Percentiles rank a stretch among this genome's conserved stretches.
phyloP scores from a whole-genome alignment of 2,329 filamentous ascomycete species.

The Daldinia sp. region DNA sequence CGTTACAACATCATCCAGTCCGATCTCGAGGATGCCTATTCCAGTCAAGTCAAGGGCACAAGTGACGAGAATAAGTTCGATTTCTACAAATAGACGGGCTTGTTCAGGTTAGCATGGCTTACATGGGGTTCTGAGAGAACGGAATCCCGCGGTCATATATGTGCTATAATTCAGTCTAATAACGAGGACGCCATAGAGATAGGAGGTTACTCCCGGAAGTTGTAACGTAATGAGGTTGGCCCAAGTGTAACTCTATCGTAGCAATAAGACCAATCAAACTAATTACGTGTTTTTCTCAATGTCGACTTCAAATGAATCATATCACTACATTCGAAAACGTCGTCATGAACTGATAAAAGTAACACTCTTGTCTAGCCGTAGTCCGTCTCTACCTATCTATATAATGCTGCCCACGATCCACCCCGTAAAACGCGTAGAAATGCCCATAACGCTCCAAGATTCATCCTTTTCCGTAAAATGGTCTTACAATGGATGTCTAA shows the following conservation, averaged over 20 bases:
- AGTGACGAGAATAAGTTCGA: conserved; percentile 79
- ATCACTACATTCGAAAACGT: neutral
- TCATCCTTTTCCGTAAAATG: conserved; percentile 16
- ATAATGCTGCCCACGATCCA: conserved; percentile 6
- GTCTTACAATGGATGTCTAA: conserved; percentile 16
- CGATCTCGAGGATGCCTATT: conserved; percentile 96
- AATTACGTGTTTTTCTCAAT: conserved; percentile 6
- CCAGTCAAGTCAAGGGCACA: conserved; percentile 89
- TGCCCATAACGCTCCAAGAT: conserved; percentile 13
- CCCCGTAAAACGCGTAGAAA: conserved; percentile 5
- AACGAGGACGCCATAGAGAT: neutral
- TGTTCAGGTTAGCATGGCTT: neutral
- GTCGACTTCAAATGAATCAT: neutral
- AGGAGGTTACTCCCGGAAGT: neutral
- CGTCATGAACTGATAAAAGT: neutral
- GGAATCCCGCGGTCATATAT: neutral
- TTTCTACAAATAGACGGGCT: conserved; percentile 81
- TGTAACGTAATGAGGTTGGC: conserved; percentile 1
- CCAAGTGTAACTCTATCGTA: conserved; percentile 32
- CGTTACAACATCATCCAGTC: conserved; percentile 98
- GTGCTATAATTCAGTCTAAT: neutral
- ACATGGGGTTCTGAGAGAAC: neutral
- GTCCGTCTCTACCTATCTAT: conserved; percentile 17
- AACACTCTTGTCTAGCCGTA: conserved; percentile 21
- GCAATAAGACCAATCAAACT: conserved; percentile 18